Percentiles rank a stretch among this genome's conserved stretches.
Conservation (phyloP, 23 red algal genomes). For the Chondrus crispus region DNA sequence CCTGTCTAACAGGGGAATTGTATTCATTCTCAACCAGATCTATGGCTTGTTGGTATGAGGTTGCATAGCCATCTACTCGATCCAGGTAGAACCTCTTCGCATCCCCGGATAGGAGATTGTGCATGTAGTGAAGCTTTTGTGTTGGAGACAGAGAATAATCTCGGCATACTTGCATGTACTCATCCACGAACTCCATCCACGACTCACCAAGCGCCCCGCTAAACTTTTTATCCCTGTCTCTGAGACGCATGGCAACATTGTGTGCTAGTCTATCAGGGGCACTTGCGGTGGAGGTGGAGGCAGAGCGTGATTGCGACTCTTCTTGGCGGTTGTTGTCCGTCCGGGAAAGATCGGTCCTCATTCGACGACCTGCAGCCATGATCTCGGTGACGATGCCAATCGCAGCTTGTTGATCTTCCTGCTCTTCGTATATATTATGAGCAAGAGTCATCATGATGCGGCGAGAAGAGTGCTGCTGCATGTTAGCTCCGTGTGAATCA, state of each 20-base stretch:
- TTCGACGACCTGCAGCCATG: background rate
- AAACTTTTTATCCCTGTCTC: too few species aligned
- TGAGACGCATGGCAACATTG: too few species aligned
- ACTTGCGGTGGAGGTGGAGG: too few species aligned
- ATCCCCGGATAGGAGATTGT: background rate
- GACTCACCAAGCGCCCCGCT: background rate
- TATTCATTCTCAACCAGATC: background rate
- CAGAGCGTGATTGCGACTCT: too few species aligned
- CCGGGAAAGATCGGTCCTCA: too few species aligned
- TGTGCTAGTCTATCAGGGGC: too few species aligned
- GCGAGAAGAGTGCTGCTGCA: background rate
- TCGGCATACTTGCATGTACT: background rate
- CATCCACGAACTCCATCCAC: background rate
- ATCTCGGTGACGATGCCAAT: background rate
- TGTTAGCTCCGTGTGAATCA: background rate
- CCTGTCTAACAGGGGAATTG: constrained; percentile 14
- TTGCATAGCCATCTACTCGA: background rate
- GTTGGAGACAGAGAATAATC: background rate
- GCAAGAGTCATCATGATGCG: background rate
- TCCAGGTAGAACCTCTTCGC: background rate
- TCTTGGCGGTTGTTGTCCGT: too few species aligned
- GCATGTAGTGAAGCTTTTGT: background rate
- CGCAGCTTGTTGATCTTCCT: background rate
- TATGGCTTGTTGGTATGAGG: background rate
- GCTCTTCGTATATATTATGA: background rate